phyloP scores from a whole-genome alignment of 2,329 filamentous ascomycete species.

The Arthrobotrys pseudoclavata region DNA sequence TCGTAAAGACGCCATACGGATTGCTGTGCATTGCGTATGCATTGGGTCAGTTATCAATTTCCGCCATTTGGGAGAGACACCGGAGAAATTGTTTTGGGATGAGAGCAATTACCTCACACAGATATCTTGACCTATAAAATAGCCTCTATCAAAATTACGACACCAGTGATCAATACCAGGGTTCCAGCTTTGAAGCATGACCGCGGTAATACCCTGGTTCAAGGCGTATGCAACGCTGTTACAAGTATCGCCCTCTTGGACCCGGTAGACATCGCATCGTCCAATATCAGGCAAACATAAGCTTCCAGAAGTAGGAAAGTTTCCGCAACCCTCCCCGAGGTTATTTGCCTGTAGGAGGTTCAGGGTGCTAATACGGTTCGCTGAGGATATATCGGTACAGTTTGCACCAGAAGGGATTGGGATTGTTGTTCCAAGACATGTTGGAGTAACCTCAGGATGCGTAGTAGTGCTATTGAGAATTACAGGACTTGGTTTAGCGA shows the following conservation, averaged over 20 bases:
- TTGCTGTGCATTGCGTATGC: slow-evolving; percentile 15
- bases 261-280: slow-evolving; percentile 61
- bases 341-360: slow-evolving; percentile 62
- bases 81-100: slow-evolving; percentile 6
- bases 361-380: slow-evolving; percentile 50
- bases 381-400: slow-evolving; percentile 50
- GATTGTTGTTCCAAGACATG: slow-evolving; percentile 44
- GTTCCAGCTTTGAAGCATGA: slow-evolving; percentile 63
- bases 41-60: slow-evolving; percentile 19
- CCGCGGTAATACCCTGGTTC: slow-evolving; percentile 58
- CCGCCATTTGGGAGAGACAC: neutral
- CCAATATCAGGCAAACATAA: slow-evolving; percentile 60
- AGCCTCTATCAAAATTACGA: slow-evolving; percentile 60
- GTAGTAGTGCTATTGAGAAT: slow-evolving; percentile 45
- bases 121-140: slow-evolving; percentile 59
- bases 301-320: slow-evolving; percentile 61
- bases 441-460: slow-evolving; percentile 39
- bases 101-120: slow-evolving; percentile 59
- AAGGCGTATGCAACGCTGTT: slow-evolving; percentile 55
- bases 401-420: slow-evolving; percentile 46
- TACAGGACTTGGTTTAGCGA: slow-evolving; percentile 37
- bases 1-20: slow-evolving; percentile 45
- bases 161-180: slow-evolving; percentile 61
- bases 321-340: slow-evolving; percentile 60
- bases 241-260: slow-evolving; percentile 62